Conservation (phyloP, 1,284 basidiomycete species). For the Austroboletus novae-zelandiae region DNA sequence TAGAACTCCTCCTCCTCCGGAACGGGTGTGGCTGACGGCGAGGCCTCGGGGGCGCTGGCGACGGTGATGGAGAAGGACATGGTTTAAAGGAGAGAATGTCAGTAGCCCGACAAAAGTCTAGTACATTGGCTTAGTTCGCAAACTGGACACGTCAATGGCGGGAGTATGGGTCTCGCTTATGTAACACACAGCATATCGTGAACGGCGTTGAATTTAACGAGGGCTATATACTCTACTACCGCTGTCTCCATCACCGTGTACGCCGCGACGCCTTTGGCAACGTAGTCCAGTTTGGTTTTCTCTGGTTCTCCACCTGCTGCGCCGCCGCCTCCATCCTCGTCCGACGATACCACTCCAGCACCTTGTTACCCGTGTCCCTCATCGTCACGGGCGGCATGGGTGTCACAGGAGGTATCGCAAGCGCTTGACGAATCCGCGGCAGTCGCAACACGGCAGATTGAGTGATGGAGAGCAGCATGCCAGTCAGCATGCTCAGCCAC, state of each 20-base stretch:
- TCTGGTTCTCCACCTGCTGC: conserved; percentile 3
- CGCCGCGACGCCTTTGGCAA: conserved; percentile 24
- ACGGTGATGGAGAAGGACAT: conserved; percentile 31
- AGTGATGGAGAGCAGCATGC: conserved; percentile 17
- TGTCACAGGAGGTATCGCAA: conserved; percentile 17
- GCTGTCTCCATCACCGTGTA: conserved; percentile 1
- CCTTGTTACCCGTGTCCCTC: conserved; percentile 24
- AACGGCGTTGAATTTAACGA: background rate
- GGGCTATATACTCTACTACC: conserved; percentile 1
- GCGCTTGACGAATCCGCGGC: conserved; percentile 25
- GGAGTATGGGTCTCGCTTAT: conserved; percentile 10
- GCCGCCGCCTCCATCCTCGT: conserved; percentile 4
- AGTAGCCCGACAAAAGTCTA: background rate
- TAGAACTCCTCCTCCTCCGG: conserved; percentile 85
- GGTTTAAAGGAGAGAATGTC: background rate
- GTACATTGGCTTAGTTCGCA: conserved; percentile 6
- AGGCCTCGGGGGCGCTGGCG: conserved; percentile 13
- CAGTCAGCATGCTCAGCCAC: conserved; percentile 31
- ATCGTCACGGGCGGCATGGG: conserved; percentile 24
- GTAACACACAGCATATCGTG: conserved; percentile 6
- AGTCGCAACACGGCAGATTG: conserved; percentile 26
- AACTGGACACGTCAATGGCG: background rate
- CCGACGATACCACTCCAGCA: conserved; percentile 23
- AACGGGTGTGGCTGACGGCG: conserved; percentile 37
- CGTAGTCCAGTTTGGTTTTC: conserved; percentile 28